Conservation (phyloP, 257 asterid genomes). For the Forsythia viridissima region DNA sequence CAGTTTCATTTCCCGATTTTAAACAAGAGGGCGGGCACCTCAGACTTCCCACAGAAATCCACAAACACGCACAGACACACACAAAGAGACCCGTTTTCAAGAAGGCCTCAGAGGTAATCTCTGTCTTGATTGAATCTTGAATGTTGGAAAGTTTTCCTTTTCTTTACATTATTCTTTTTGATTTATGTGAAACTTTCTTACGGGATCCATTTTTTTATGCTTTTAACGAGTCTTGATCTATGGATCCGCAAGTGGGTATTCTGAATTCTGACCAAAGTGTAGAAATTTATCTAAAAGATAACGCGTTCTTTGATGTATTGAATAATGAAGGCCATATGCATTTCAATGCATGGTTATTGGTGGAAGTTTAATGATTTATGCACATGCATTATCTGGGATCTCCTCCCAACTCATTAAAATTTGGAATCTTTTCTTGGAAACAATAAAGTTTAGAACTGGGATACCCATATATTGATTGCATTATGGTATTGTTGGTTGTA, state of each 20-base stretch:
- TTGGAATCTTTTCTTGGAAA: conserved; percentile 9
- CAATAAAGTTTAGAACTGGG: background rate
- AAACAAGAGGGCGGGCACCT: background rate
- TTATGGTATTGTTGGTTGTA: background rate
- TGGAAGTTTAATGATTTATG: conserved; percentile 3
- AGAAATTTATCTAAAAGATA: background rate
- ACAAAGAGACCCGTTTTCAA: conserved; percentile 21
- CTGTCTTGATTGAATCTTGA: conserved; percentile 25
- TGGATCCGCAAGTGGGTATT: conserved; percentile 34
- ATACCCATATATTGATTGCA: background rate
- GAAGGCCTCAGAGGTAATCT: conserved; percentile 36
- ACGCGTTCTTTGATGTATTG: conserved; percentile 10
- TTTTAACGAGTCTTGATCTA: conserved; percentile 4
- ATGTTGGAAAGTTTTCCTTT: background rate
- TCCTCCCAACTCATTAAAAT: background rate
- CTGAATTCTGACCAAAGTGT: conserved; percentile 19
- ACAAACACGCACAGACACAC: background rate
- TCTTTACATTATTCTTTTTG: conserved; percentile 2
- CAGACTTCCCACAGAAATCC: background rate
- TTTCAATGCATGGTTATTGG: conserved; percentile 17
- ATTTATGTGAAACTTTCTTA: conserved; percentile 13
- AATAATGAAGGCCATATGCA: background rate
- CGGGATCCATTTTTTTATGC: conserved; percentile 27
- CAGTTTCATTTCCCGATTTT: background rate
- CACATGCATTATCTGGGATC: conserved; percentile 15